Base-by-base conservation (phyloP, 2,329 filamentous ascomycete genomes). In the Fusarium mundagurra region DNA sequence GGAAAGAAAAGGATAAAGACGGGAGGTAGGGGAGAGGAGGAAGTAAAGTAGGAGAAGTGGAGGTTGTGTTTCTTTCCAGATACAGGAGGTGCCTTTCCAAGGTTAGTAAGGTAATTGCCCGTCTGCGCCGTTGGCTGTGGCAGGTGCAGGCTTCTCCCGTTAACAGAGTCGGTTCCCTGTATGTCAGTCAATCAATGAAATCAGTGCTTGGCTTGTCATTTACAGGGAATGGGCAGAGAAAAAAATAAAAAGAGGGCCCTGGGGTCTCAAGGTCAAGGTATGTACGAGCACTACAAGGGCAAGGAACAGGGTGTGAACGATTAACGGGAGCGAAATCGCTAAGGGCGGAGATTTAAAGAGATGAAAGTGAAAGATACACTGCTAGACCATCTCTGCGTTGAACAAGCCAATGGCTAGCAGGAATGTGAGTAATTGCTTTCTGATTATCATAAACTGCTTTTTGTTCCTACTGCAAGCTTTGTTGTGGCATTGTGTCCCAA, bases 61-160 rank as follows among this genome's bases (percentile, higher is more conserved):
- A 71, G 62, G 67, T 63, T 67, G 62, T 63, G 61, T 58, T 63
- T 71, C 48, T 50, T 69, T 69, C 64, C 66, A 69, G 31, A 51
- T 55, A 47, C 38, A 48, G 60, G 54, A 67, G 53, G 67, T 71
- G 57, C 45, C 64, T 50, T 44, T 11, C 16, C 57, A 67, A 54
- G 38, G 63, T 72, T 74, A 72, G 72, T 74, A 74, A 74, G 69
- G 72, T 74, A 74, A 74, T 74, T 74, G 71, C 38, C 24, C 27
- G 27, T 31, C 55, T 74, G 27, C 29, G 54, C 55, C 47, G 57
- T 39, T 63, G 38, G 31, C 36, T 63, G 54, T 51, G 63, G 24
- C 38, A 31, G 43, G 38, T 36, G 66, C 66, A 73, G 38, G 47
- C 66, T 66, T 58, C 71, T 68, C 54, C 59, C 27, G 24, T 68